Conservation (phyloP, 352 stramenopile genomes). For the Globisporangium spiculum region DNA sequence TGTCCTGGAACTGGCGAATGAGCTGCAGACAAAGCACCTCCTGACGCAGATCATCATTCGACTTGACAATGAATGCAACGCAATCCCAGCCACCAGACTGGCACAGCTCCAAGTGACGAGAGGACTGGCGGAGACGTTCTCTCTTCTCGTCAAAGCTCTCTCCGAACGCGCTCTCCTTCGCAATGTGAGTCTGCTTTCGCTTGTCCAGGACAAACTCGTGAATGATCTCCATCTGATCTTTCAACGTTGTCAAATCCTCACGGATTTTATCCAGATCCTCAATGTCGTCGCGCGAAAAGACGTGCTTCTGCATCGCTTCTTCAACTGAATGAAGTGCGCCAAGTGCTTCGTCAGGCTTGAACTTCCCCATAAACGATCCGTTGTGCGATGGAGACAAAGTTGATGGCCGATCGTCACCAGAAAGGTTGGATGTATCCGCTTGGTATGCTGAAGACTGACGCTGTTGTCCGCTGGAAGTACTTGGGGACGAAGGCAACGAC, state of each 20-base stretch:
- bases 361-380: conserved; percentile 47
- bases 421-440: conserved; percentile 13
- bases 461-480: conserved; percentile 11
- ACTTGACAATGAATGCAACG: conserved; percentile 97
- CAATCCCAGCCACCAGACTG: conserved; percentile 57
- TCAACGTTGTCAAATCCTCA: conserved; percentile 52
- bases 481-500: conserved; percentile 13
- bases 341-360: conserved; percentile 54
- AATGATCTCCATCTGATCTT: conserved; percentile 67
- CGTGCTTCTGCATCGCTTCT: conserved; percentile 47
- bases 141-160: conserved; percentile 83
- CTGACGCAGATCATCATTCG: conserved; percentile 97
- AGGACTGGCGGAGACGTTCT: conserved; percentile 58
- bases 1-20: conserved; percentile 94
- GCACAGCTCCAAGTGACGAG: conserved; percentile 30
- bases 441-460: conserved; percentile 16
- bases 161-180: conserved; percentile 75
- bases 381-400: conserved; percentile 35
- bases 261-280: conserved; percentile 34
- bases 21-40: conserved; percentile 97
- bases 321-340: conserved; percentile 62
- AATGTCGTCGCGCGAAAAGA: conserved; percentile 34
- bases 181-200: conserved; percentile 56
- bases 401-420: conserved; percentile 47
- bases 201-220: conserved; percentile 68